Conservation (phyloP, 768 basidiomycete species). For the Floccularia luteovirens region DNA sequence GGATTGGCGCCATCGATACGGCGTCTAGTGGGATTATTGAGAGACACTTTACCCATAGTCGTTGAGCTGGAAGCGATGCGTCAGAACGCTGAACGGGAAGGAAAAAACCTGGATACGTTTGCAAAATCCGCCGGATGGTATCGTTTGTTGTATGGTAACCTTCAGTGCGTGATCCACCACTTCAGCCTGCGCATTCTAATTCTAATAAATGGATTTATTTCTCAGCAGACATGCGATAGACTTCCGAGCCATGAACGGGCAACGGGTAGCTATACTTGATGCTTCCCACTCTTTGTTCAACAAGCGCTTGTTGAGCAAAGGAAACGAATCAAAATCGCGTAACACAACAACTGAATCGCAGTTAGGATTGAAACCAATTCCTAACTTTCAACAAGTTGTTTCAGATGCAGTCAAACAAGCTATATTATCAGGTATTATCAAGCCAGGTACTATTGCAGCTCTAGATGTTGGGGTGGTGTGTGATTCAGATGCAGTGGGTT, state of each 20-base stretch:
- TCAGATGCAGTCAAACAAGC: constrained; percentile 38
- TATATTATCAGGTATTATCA: constrained; percentile 18
- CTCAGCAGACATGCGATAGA: constrained; percentile 64
- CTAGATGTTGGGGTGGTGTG: constrained; percentile 63
- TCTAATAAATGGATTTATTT: constrained; percentile 4
- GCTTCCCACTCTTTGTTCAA: constrained; percentile 55
- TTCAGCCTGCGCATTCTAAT: neutral
- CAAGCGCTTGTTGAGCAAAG: too few relatives aligned
- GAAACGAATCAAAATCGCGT: constrained; percentile 5
- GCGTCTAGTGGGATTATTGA: constrained; percentile 57
- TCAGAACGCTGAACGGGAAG: constrained; percentile 21
- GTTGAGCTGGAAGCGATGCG: constrained; percentile 58
- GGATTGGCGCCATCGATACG: constrained; percentile 63
- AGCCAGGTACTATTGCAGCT: constrained; percentile 37
- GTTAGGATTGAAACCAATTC: constrained; percentile 50
- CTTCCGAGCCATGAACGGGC: constrained; percentile 63
- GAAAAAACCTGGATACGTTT: constrained; percentile 50
- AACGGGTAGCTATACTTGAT: constrained; percentile 68
- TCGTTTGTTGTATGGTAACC: constrained; percentile 62
- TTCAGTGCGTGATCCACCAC: constrained; percentile 33
- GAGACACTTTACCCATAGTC: constrained; percentile 66
- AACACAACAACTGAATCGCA: constrained; percentile 8
- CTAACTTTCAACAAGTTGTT: constrained; percentile 45
- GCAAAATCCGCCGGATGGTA: constrained; percentile 83
- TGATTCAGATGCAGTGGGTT: constrained; percentile 34